These are phyloP conservation scores for Saprolegnia parasitica DNA, from an alignment of 352 stramenopile genomes.

Conservation along the genomic window DNA sequence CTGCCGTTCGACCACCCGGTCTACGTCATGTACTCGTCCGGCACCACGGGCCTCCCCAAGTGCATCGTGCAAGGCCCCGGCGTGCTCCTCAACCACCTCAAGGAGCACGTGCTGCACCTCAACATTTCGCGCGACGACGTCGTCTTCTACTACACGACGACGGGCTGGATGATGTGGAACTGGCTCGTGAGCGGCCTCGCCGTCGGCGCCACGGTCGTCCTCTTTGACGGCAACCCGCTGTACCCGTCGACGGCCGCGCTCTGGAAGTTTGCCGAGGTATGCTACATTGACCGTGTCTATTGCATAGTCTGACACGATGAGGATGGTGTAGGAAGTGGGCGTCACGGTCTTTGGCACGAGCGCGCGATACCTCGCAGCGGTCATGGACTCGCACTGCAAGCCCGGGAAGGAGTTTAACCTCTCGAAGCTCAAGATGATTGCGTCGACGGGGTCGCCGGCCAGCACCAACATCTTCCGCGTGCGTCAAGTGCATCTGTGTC, in stretches of 20 bases:
- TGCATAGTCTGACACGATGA: too few species aligned
- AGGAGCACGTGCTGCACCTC: conserved; percentile 72
- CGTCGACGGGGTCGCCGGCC: conserved; percentile 64
- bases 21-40: conserved; percentile 86
- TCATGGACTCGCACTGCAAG: conserved; percentile 63
- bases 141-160: conserved; percentile 83
- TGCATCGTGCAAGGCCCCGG: conserved; percentile 79
- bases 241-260: conserved; percentile 50
- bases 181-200: conserved; percentile 72
- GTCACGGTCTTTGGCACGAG: conserved; percentile 71
- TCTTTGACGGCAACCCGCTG: conserved; percentile 73
- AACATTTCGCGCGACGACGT: conserved; percentile 58
- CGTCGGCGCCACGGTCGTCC: conserved; percentile 62
- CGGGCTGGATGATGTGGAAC: conserved; percentile 88
- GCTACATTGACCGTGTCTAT: too few species aligned
- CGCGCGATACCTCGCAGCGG: conserved; percentile 63
- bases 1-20: conserved; percentile 82
- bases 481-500: neutral
- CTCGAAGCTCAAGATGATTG: conserved; percentile 59
- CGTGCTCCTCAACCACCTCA: conserved; percentile 72
- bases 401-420: conserved; percentile 61
- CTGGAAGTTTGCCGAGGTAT: conserved; percentile 56
- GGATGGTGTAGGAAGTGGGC: conserved; percentile 38
- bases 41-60: conserved; percentile 82
- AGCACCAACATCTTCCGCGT: conserved; percentile 76